A percentile compares a stretch with the other conserved stretches of the same genome.
Evolutionary conservation across 2,329 filamentous ascomycete species (phyloP).

Genomic region (Nannizziopsis arthrosporioides): DNA sequence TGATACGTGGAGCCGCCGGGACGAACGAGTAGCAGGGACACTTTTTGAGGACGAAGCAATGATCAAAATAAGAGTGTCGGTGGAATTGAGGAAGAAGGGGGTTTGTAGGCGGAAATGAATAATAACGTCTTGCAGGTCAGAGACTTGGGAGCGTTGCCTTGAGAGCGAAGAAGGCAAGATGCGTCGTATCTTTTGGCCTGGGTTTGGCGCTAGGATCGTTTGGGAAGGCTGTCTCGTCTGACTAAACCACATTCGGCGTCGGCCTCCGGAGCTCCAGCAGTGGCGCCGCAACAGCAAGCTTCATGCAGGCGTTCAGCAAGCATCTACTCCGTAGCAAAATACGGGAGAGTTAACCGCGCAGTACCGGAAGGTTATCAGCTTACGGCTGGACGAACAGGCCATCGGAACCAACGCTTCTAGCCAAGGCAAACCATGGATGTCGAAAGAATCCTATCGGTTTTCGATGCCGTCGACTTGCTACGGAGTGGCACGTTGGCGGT

Average conservation of each 20-base stretch:
- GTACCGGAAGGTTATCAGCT: neutral
- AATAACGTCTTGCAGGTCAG: too few species aligned
- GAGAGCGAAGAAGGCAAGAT: conserved; percentile 6
- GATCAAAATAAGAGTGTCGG: neutral
- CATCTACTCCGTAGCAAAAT: neutral
- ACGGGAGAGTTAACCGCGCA: neutral
- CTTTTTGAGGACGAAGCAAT: neutral
- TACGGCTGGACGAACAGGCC: neutral
- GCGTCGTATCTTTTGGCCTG: conserved; percentile 6
- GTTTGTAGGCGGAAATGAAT: too few species aligned
- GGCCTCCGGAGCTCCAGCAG: conserved; percentile 1
- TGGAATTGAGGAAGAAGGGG: neutral
- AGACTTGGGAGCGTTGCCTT: conserved; percentile 4
- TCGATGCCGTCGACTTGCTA: conserved; percentile 1
- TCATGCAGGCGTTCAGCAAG: neutral
- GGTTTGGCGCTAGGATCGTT: conserved; percentile 10
- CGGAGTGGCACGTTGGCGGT: neutral
- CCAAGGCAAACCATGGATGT: neutral
- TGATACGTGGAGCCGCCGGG: neutral
- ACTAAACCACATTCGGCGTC: conserved; percentile 7
- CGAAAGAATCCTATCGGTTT: neutral
- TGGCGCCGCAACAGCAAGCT: conserved; percentile 3
- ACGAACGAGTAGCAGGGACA: neutral
- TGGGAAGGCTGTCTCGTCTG: conserved; percentile 2
- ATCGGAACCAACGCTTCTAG: neutral